These are phyloP conservation scores for Conticribra weissflogii DNA, from an alignment of 108 stramenopile species.

Conservation along the genomic window DNA sequence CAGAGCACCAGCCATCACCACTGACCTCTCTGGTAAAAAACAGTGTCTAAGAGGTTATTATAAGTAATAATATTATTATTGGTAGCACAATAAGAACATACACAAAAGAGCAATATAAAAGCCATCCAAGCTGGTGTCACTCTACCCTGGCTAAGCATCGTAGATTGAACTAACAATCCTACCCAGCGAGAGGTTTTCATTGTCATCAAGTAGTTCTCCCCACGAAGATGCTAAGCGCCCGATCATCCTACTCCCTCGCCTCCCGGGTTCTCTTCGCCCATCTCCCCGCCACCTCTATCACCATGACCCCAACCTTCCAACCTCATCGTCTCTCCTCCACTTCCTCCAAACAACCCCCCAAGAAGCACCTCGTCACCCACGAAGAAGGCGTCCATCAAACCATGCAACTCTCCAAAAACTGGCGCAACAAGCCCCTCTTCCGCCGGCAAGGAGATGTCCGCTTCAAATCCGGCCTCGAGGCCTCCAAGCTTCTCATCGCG, in stretches of 20 bases:
- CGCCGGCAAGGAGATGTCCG: constrained; percentile 92
- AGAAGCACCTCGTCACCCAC: constrained; percentile 50
- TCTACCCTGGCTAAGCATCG: no score
- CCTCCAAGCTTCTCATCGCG: constrained; percentile 85
- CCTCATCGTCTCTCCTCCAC: constrained; percentile 24
- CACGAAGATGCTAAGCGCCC: constrained; percentile 12
- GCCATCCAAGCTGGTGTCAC: no score
- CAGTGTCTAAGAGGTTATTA: no score
- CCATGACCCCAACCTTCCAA: neutral
- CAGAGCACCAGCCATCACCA: no score
- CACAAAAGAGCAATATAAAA: no score
- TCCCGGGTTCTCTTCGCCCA: constrained; percentile 30
- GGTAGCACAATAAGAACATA: no score
- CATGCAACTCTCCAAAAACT: constrained; percentile 78
- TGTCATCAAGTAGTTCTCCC: no score
- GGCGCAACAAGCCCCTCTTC: constrained; percentile 93
- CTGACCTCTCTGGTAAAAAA: no score
- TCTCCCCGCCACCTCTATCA: neutral
- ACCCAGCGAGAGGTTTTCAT: no score
- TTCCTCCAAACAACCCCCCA: constrained; percentile 20
- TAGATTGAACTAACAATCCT: no score
- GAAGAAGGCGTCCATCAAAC: constrained; percentile 86
- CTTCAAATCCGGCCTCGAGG: constrained; percentile 93
- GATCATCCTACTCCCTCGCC: constrained; percentile 24
- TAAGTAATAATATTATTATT: no score